Evolutionary conservation across 2,329 filamentous ascomycete genomes (phyloP).

Genomic region (Celoporthe dispersa): DNA sequence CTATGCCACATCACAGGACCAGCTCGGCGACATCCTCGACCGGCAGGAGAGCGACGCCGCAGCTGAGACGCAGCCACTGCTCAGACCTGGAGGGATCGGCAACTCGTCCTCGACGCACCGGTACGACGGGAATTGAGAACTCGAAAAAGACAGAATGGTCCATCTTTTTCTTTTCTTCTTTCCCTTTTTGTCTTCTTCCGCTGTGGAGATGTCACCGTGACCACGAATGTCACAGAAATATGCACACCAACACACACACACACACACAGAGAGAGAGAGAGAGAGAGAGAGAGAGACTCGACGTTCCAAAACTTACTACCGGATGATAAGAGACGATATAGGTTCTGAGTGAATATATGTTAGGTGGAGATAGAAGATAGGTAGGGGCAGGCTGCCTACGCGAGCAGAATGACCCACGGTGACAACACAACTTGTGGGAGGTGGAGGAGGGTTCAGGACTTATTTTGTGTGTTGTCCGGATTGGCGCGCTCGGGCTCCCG

Average conservation of each 20-base stretch:
- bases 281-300: background rate
- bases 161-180: background rate
- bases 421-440: background rate
- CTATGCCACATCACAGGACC: constrained; percentile 56
- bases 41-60: constrained; percentile 56
- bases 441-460: background rate
- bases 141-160: background rate
- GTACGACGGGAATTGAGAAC: constrained; percentile 14
- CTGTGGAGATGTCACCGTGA: background rate
- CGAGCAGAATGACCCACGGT: background rate
- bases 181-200: background rate
- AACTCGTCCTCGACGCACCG: constrained; percentile 34
- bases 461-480: background rate
- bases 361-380: background rate
- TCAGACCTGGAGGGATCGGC: constrained; percentile 55
- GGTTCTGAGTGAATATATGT: background rate
- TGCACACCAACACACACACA: background rate
- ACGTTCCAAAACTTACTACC: background rate
- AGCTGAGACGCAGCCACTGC: constrained; percentile 54
- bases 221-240: background rate
- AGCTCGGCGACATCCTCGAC: constrained; percentile 54
- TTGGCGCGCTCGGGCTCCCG: background rate
- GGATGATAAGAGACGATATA: background rate
- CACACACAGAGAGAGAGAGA: no score
- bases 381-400: background rate